Conservation (phyloP, 2,329 filamentous ascomycete species). For the Fusarium pseudoanthophilum region DNA sequence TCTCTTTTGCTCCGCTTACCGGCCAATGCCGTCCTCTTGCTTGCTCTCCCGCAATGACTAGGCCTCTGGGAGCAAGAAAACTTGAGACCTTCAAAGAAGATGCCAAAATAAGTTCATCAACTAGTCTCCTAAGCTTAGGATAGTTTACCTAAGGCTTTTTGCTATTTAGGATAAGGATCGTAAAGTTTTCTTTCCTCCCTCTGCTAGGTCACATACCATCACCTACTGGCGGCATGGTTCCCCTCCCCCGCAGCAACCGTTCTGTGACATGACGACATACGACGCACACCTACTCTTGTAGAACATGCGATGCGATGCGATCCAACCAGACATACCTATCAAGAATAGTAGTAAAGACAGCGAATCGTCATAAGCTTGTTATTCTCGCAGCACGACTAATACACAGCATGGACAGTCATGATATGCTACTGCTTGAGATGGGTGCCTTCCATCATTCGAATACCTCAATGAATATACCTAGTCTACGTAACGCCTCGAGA, state of each 20-base stretch:
- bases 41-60: constrained; percentile 6
- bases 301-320: constrained; percentile 4
- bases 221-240: constrained; percentile 27
- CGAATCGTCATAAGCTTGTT: neutral
- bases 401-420: neutral
- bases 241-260: constrained; percentile 30
- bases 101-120: neutral
- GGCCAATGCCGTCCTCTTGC: constrained; percentile 20
- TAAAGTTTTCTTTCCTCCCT: neutral
- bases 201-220: constrained; percentile 20
- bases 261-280: constrained; percentile 44
- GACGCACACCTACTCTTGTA: constrained; percentile 22
- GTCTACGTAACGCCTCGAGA: neutral
- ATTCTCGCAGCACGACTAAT: neutral
- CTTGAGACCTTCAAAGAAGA: neutral
- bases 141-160: neutral
- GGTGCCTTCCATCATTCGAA: neutral
- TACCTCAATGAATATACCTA: neutral
- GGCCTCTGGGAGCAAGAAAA: neutral
- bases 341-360: neutral
- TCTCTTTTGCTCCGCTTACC: constrained; percentile 16
- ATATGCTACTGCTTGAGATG: constrained; percentile 2
- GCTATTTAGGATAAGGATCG: neutral
- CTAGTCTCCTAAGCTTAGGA: neutral
- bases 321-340: neutral